Evolutionary conservation across 768 basidiomycete genomes (phyloP).

Genomic region (Leccinum sublutescens): DNA sequence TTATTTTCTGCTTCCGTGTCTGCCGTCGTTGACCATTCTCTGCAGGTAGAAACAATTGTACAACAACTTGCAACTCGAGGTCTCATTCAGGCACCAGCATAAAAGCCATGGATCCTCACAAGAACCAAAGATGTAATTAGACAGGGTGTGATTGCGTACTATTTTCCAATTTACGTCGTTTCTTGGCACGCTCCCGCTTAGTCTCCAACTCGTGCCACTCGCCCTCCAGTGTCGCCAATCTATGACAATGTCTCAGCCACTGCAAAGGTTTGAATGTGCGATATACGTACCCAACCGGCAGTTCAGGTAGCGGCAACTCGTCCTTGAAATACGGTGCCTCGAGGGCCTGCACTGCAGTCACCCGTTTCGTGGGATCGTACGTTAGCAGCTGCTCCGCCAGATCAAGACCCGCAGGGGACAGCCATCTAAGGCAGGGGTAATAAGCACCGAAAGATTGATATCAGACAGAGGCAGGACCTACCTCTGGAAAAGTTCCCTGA

Average conservation of each 20-base stretch:
- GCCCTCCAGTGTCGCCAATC: constrained; percentile 78
- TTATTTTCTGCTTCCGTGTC: constrained; percentile 17
- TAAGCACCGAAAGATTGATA: neutral
- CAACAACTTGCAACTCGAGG: constrained; percentile 75
- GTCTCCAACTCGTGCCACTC: constrained; percentile 99
- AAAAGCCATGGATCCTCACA: constrained; percentile 14
- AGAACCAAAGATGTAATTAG: constrained; percentile 26
- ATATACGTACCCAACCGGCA: constrained; percentile 71
- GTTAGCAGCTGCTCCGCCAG: constrained; percentile 79
- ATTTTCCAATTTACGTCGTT: constrained; percentile 65
- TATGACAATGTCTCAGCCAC: constrained; percentile 30
- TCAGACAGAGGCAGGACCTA: constrained; percentile 33
- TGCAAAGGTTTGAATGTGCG: neutral
- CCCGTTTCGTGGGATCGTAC: constrained; percentile 77
- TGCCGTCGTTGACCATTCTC: constrained; percentile 2
- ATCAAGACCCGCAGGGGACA: constrained; percentile 83
- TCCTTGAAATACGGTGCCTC: constrained; percentile 78
- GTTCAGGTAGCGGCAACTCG: constrained; percentile 71
- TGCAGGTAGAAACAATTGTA: constrained; percentile 82
- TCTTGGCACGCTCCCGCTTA: constrained; percentile 85
- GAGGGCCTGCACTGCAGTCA: constrained; percentile 79
- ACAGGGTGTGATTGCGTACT: constrained; percentile 38
- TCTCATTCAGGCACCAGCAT: constrained; percentile 43
- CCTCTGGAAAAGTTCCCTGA: constrained; percentile 86
- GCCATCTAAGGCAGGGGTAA: constrained; percentile 53